phyloP scores from a whole-genome alignment of 768 basidiomycete genomes.

The Pluteus cervinus region DNA sequence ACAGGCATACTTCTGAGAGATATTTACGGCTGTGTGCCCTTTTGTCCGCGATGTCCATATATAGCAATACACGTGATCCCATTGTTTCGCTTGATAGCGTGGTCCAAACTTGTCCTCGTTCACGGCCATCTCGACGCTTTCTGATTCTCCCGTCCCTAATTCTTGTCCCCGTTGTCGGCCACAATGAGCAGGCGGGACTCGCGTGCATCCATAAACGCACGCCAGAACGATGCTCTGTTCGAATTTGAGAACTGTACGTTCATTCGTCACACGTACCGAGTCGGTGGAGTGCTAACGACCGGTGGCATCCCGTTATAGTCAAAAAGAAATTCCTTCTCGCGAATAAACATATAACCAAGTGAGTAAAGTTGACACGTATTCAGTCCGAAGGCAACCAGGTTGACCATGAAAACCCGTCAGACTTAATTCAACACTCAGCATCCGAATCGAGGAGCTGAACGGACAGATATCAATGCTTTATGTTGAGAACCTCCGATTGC shows the following conservation, averaged over 20 bases:
- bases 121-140: constrained; percentile 2
- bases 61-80: background rate
- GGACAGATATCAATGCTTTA: constrained; percentile 77
- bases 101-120: background rate
- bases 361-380: constrained; percentile 14
- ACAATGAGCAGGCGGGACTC: constrained; percentile 57
- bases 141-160: background rate
- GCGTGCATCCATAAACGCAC: constrained; percentile 54
- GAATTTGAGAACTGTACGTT: constrained; percentile 83
- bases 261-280: constrained; percentile 9
- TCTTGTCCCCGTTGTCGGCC: constrained; percentile 19
- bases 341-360: constrained; percentile 92
- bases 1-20: constrained; percentile 24
- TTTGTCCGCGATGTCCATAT: background rate
- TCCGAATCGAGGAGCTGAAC: constrained; percentile 81
- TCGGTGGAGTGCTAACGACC: constrained; percentile 17
- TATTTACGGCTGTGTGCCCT: background rate
- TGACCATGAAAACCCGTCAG: constrained; percentile 27
- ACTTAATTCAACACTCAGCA: constrained; percentile 80
- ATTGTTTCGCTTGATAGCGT: constrained; percentile 3
- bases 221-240: constrained; percentile 74
- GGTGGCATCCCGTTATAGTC: constrained; percentile 52
- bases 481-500: constrained; percentile 76
- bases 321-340: constrained; percentile 90
- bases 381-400: background rate